Base-by-base conservation (phyloP, 108 stramenopile genomes). In the Nitzschia sp. region DNA sequence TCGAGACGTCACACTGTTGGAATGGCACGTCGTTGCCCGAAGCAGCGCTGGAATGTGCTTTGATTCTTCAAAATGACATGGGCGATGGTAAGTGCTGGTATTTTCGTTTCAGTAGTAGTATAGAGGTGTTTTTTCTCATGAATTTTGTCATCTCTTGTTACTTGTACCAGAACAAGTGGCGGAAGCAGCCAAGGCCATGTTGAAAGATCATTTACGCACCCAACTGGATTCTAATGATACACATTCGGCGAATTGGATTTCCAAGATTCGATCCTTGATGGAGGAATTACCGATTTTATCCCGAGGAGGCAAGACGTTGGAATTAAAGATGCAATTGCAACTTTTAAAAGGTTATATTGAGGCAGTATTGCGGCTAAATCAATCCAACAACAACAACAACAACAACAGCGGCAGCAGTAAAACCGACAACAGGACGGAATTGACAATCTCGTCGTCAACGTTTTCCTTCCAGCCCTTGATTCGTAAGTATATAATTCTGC, bases 1-100 rank as follows among this genome's bases (percentile, higher is more conserved):
- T 68, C 1, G 74, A 75, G 17, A 63, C 74, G 1, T 6, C 15
- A 6, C 8, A 24, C 3, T 71, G 61, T 54, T 71, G 71, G 71
- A 26, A 19, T 25, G 47, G 29, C 33, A 67, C 66, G 11, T 42
- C 66, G 1, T 18, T 67, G 17, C 32, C 34, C 30, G 53, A 56
- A 34, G 35, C 19, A 21, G 53, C 66, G 1, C 42, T 67, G 35
- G 66, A 67, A 15, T 56, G 35, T 56, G 54, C 54, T 55, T 51
- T 67, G 31, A 32, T 67, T 38, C 34, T 67, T 17, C 53, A 67
- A 55, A 46, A 46, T 29, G 26, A 59, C 11, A 23, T 42, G 0
- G 42, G 24, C 25, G 61, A 19, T 4, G 49, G 49, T 51, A 51
- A 21, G 49, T 51, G 38, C 13, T 42, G 13, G 13, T 42, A 42